Base-by-base conservation (phyloP, 2,329 filamentous ascomycete genomes). In the Trichoderma afroharzianum region DNA sequence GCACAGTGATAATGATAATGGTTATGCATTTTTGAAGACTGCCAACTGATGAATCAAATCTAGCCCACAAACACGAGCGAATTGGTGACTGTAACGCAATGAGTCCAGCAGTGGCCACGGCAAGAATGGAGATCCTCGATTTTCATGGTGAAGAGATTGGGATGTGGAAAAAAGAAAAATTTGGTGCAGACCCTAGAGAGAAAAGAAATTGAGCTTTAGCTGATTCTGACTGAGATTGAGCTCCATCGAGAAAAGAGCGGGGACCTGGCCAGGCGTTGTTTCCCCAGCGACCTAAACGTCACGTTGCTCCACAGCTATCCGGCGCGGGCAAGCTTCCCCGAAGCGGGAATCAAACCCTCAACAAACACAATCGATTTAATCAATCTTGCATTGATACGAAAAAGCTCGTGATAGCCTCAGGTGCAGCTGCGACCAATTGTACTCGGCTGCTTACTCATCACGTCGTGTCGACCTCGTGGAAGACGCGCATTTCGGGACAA, bases 281-380 rank as follows among this genome's bases (percentile, higher is more conserved):
- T 77, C 76, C 76, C 75, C 71, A 76, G 76, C 77, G 77, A 78
- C 76, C 69, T 57, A 73, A 73, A 77, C 76, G 76, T 78, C 77
- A 78, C 71, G 71, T 72, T 69, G 64, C 71, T 63, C 66, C 66
- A 70, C 67, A 59, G n/a, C 24, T 39, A 26, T 53, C 66, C 66
- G 66, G 55, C 57, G 57, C 28, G 32, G 66, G 30, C 55, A 62
- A 59, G 66, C 71, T 73, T 64, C 36, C 63, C 18, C 11, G n/a
- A 15, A 28, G 55, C 24, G 55, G 58, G 39, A 53, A 39, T 24
- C 50, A 28, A 53, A 53, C 59, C 53, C 59, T 64, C 58, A 64
- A 63, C 58, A 70, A 63, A 58, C 43, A 71, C 50, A 47, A 21
- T 33, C 58, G 30, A 63, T 63, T 62, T 50, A 30, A 47, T 57